Conservation (phyloP, 805 yeast genomes). For the Hanseniaspora clermontiae region DNA sequence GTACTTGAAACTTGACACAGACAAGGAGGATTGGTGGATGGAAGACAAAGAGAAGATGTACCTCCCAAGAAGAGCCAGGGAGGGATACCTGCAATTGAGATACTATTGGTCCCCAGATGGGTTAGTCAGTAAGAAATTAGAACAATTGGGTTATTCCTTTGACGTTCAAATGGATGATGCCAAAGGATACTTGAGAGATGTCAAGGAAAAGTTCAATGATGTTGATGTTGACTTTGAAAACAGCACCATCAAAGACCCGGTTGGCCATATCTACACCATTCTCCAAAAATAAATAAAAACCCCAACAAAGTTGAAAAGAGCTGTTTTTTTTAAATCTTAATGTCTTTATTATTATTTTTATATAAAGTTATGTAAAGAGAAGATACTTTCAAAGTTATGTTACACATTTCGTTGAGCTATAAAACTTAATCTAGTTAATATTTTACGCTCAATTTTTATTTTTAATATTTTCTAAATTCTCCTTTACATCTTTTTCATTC, state of each 20-base stretch:
- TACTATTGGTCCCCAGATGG: background rate
- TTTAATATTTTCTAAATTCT: background rate
- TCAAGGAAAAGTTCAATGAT: background rate
- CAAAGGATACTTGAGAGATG: background rate
- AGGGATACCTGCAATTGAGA: conserved; percentile 2
- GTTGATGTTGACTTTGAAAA: background rate
- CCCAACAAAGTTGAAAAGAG: too few relatives aligned
- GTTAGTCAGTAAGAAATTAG: background rate
- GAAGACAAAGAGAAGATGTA: background rate
- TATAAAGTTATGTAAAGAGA: background rate
- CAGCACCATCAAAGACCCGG: background rate
- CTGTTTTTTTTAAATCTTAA: background rate
- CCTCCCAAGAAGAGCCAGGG: background rate
- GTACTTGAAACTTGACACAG: conserved; percentile 26
- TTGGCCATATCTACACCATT: background rate
- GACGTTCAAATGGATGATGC: background rate
- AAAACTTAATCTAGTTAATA: background rate
- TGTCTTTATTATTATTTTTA: conserved; percentile 7
- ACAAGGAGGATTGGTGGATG: background rate
- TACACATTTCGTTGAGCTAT: background rate
- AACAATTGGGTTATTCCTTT: background rate
- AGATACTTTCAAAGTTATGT: background rate
- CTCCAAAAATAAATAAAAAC: background rate
- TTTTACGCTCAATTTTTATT: background rate
- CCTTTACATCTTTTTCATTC: background rate